These are phyloP conservation scores for Andalucia godoyi DNA, from an alignment of 78 protist species.

Conservation along the genomic window DNA sequence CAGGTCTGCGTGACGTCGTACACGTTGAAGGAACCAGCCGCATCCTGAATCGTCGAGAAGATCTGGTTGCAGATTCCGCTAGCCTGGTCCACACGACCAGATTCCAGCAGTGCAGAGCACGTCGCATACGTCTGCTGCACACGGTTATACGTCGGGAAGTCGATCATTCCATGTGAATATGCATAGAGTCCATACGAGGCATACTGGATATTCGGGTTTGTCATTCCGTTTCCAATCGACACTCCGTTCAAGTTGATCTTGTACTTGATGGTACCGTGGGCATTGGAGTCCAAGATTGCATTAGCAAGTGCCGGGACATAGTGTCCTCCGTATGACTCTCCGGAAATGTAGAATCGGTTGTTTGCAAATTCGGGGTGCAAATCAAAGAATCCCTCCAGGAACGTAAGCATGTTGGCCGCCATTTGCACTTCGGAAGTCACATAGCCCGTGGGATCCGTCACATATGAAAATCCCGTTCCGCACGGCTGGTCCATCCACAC, in stretches of 20 bases:
- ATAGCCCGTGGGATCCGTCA: neutral
- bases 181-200: conserved; percentile 24
- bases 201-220: conserved; percentile 49
- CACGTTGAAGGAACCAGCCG: conserved; percentile 27
- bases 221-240: conserved; percentile 52
- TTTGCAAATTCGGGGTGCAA: neutral
- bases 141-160: conserved; percentile 10
- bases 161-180: no score
- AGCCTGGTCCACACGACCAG: conserved; percentile 21
- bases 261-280: no score
- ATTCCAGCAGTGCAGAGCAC: neutral
- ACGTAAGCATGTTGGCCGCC: conserved; percentile 38
- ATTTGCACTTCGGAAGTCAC: neutral
- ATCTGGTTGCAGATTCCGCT: conserved; percentile 21
- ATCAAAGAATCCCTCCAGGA: conserved; percentile 21
- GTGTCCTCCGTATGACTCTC: conserved; percentile 63
- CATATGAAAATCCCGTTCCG: conserved; percentile 52
- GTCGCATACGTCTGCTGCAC: neutral
- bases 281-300: no score
- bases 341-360: conserved; percentile 22
- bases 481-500: conserved; percentile 41
- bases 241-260: conserved; percentile 9
- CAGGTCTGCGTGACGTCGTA: conserved; percentile 27
- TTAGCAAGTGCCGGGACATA: no score
- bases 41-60: conserved; percentile 26